Evolutionary conservation across 225 moss, liverwort and hornwort genomes (phyloP), one percentile per base, ranked within the genome.

Genomic region (Marchantia paleacea): DNA sequence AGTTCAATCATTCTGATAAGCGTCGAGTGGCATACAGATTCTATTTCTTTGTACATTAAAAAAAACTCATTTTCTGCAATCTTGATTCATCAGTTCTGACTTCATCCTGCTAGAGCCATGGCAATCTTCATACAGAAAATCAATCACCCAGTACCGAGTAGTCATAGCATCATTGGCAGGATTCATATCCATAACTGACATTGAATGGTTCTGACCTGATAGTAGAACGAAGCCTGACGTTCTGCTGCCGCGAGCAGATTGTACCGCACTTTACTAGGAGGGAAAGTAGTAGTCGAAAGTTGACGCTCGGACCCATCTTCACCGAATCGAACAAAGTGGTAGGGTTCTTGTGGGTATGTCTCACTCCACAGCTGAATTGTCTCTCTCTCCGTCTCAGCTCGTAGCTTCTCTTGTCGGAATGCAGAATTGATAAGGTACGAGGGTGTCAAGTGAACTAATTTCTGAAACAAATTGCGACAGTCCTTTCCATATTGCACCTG

Each of bases 401-500:
- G 24, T 6, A 13, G 18, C 13, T 69, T 60, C 52, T 53, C 52
- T 50, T 80, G 53, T 51, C 30, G 39, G 61, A 48, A 12, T n/a
- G 55, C 48, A 66, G 72, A 51, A 24, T 73, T 73, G 22, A 24
- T 25, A 12, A 73, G 72, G 39, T 73, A 73, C 24, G 22, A 6
- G 3, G 72, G 72, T 52, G 20, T 24, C 9, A 73, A 52, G 52
- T 90, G 84, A n/a, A 90, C 71, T 26, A 85, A 60, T 74, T 82
- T 80, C 49, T 85, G 82, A 66, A 82, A 87, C 50, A 86, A 52
- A n/a, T 69, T 78, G 52, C 82, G 66, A 55, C 90, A 90, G 75
- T 90, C 90, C 62, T 86, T 88, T 1, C 73, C 82, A 70, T 88
- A 90, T 78, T 90, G 90, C 48, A 87, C 85, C 87, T 89, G 84